phyloP scores from a whole-genome alignment of 2,329 filamentous ascomycete species.

The Diplodia mutila region DNA sequence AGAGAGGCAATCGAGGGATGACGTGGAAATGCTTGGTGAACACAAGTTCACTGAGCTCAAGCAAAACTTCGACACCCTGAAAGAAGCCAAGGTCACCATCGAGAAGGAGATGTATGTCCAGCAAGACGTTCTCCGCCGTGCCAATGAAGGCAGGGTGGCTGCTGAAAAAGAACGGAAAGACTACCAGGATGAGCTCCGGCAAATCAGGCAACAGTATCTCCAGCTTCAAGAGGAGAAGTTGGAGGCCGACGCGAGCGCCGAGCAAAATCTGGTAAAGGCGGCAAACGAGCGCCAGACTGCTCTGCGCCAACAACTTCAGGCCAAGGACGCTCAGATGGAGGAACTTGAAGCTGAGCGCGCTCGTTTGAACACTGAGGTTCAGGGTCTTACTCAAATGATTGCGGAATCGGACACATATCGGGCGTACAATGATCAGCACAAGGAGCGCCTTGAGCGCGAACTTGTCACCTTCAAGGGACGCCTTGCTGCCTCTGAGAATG shows the following conservation, averaged over 20 bases:
- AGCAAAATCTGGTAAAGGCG: conserved; percentile 75
- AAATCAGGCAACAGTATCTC: conserved; percentile 79
- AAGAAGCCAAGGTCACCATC: conserved; percentile 94
- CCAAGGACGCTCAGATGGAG: conserved; percentile 73
- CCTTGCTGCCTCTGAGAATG: conserved; percentile 89
- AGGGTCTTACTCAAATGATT: conserved; percentile 84
- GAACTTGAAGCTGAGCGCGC: conserved; percentile 80
- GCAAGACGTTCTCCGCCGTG: conserved; percentile 85
- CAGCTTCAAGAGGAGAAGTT: conserved; percentile 84
- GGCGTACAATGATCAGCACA: conserved; percentile 87
- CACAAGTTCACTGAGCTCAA: conserved; percentile 83
- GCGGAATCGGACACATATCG: conserved; percentile 88
- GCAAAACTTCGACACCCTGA: conserved; percentile 82
- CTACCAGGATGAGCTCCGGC: conserved; percentile 81
- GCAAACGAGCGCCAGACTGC: conserved; percentile 80
- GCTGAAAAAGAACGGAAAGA: conserved; percentile 90
- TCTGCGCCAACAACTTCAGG: conserved; percentile 78
- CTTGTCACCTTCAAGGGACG: conserved; percentile 88
- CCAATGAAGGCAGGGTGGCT: conserved; percentile 76
- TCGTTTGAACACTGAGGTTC: conserved; percentile 76
- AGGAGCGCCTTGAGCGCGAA: conserved; percentile 89
- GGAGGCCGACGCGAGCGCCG: conserved; percentile 78
- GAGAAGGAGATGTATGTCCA: conserved; percentile 98
- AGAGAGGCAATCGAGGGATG: conserved; percentile 90
- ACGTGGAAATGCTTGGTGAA: conserved; percentile 86